Evolutionary conservation across 305 asterid genomes (phyloP).

Genomic region (Fraxinus nigra): DNA sequence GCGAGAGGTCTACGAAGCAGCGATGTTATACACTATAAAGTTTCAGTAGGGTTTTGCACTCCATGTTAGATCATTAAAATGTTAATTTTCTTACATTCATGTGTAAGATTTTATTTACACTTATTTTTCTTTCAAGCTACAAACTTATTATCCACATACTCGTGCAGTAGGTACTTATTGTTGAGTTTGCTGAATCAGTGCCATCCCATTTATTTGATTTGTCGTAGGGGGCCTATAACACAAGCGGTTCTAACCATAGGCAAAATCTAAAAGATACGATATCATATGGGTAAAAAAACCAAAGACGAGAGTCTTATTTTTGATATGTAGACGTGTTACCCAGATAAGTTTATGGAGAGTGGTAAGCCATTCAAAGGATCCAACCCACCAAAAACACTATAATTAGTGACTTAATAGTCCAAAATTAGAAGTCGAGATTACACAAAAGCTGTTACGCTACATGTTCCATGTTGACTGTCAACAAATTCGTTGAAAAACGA

Average conservation of each 20-base stretch:
- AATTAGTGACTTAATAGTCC: neutral
- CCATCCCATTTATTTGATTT: neutral
- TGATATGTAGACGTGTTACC: neutral
- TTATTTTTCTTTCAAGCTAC: no score
- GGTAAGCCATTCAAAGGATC: neutral
- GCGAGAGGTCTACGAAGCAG: no score
- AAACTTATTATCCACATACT: no score
- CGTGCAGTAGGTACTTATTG: no score
- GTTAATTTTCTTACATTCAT: no score
- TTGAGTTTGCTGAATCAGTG: no score
- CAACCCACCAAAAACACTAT: neutral
- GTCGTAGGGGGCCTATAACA: neutral
- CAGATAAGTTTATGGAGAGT: neutral
- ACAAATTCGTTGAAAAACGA: no score
- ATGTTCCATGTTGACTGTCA: no score
- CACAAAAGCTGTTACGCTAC: neutral
- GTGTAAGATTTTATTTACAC: no score
- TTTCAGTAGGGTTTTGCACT: no score
- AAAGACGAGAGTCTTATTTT: neutral
- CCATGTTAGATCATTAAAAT: no score
- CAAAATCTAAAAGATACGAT: neutral
- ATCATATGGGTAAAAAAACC: neutral
- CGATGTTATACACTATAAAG: no score
- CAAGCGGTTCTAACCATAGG: neutral
- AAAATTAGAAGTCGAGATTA: neutral